Base-by-base conservation (phyloP, 2,329 filamentous ascomycete genomes). In the Akanthomyces muscarius region DNA sequence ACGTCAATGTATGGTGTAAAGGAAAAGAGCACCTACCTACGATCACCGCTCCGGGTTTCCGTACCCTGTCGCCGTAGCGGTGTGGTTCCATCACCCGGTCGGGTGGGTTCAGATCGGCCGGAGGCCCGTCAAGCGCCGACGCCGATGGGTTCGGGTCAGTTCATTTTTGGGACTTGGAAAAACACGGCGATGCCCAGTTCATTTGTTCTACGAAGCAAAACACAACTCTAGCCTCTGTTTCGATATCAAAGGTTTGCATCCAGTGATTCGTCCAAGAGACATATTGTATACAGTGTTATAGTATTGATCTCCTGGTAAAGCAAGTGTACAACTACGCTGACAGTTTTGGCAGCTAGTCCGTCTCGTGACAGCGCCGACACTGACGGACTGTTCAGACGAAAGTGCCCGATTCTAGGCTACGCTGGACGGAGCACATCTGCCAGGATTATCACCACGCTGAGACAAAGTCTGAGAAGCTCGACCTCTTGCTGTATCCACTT, bases 41-140 rank as follows among this genome's bases (percentile, higher is more conserved):
- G 57, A 60, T 45, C 47, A 60, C 3, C 25, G 5, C 14, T 13
- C 41, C 10, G 42, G 13, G 4, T 28, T 16, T 33, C 5, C 8
- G n/a, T 14, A 4, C 51, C 33, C 8, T 7, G 42, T 8, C 11
- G 16, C 41, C 38, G 55, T 47, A 16, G 42, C 6, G 54, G 54
- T 57, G 42, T 21, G 28, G 42, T 57, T 48, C 54, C 42, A 42
- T 36, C 42, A 45, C 11, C 56, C 56, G 56, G 56, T 33, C 16
- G 41, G 56, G 56, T 59, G 56, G 57, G 47, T 60, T 60, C 57
- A 60, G 47, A 60, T 52, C 57, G 57, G 57, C 45, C 47, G 57
- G 57, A 60, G 57, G 11, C 44, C 57, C 57, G 57, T 52, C 57
- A 44, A 60, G 57, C 57, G 42, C 57, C 57, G 57, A 60, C 47